Evolutionary conservation across 768 basidiomycete genomes (phyloP).

Genomic region (Auriculariales sp.): DNA sequence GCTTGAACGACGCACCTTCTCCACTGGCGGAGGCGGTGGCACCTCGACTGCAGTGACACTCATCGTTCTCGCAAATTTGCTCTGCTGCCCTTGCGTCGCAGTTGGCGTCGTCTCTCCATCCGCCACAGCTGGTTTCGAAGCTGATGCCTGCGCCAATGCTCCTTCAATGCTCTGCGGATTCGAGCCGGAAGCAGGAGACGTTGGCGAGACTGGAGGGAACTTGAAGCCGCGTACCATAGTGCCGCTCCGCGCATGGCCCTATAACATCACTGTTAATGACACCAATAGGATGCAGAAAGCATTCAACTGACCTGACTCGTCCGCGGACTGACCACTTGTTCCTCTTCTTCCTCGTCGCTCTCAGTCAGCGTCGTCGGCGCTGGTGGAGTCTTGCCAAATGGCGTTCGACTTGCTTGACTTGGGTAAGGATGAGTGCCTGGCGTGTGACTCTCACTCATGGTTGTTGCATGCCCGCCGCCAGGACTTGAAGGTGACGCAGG

Average conservation of each 20-base stretch:
- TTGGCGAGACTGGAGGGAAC: conserved; percentile 32
- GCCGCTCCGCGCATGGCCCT: conserved; percentile 33
- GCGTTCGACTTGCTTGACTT: not conserved
- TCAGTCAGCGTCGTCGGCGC: conserved; percentile 7
- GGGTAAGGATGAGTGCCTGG: conserved; percentile 1
- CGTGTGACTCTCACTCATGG: conserved; percentile 1
- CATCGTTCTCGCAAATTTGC: not conserved
- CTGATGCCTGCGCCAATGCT: conserved; percentile 5
- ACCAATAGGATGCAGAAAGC: no score
- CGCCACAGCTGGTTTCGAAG: conserved; percentile 1
- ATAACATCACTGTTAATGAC: no score
- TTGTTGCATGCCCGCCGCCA: no score
- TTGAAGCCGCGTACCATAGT: conserved; percentile 70
- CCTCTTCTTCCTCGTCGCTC: conserved; percentile 10
- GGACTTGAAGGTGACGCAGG: no score
- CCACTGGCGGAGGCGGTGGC: conserved; percentile 64
- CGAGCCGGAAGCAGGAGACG: conserved; percentile 1
- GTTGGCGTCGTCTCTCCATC: not conserved
- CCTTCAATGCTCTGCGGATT: conserved; percentile 1
- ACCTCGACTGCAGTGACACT: conserved; percentile 31
- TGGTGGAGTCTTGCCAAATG: conserved; percentile 2
- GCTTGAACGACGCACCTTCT: conserved; percentile 67
- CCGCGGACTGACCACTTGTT: conserved; percentile 7
- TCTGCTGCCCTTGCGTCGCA: not conserved
- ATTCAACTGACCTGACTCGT: not conserved